A percentile compares a stretch with the other conserved stretches of the same genome.
phyloP scores from a whole-genome alignment of 2,329 filamentous ascomycete species.

The Penicillium janthinellum region DNA sequence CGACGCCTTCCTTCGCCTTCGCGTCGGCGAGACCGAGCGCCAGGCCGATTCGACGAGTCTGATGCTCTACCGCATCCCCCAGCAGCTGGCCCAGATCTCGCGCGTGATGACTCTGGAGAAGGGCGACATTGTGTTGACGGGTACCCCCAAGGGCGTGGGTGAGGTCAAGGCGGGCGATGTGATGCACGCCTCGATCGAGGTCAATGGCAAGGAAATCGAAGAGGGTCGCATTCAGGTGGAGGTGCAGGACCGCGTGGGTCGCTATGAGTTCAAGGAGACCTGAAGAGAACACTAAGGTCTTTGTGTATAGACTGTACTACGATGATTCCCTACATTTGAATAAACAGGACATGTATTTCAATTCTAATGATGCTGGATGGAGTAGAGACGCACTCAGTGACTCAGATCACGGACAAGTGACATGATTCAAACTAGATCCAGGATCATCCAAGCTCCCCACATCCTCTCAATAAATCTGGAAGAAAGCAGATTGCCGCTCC shows the following conservation, averaged over 20 bases:
- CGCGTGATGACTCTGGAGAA: conserved; percentile 91
- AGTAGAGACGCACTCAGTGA: neutral
- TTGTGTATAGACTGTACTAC: neutral
- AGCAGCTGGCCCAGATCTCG: conserved; percentile 86
- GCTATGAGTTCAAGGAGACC: conserved; percentile 76
- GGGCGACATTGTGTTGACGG: conserved; percentile 93
- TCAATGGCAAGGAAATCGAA: conserved; percentile 78
- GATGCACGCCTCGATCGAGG: conserved; percentile 78
- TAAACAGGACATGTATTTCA: neutral
- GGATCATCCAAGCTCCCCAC: neutral
- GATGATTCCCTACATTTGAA: neutral
- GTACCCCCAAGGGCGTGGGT: conserved; percentile 94
- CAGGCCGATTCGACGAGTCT: conserved; percentile 89
- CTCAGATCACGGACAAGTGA: neutral
- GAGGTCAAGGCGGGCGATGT: conserved; percentile 81
- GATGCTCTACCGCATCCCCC: conserved; percentile 90
- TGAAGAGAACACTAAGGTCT: conserved; percentile 34
- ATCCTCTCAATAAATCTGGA: neutral
- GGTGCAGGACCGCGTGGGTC: conserved; percentile 75
- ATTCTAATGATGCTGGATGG: no score
- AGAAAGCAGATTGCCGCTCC: neutral
- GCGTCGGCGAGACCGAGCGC: conserved; percentile 74
- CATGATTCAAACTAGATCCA: neutral
- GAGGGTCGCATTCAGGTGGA: conserved; percentile 81
- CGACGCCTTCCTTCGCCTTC: conserved; percentile 80